Evolutionary conservation across 2,329 filamentous ascomycete species (phyloP).

Genomic region (Sporothrix schenckii): DNA sequence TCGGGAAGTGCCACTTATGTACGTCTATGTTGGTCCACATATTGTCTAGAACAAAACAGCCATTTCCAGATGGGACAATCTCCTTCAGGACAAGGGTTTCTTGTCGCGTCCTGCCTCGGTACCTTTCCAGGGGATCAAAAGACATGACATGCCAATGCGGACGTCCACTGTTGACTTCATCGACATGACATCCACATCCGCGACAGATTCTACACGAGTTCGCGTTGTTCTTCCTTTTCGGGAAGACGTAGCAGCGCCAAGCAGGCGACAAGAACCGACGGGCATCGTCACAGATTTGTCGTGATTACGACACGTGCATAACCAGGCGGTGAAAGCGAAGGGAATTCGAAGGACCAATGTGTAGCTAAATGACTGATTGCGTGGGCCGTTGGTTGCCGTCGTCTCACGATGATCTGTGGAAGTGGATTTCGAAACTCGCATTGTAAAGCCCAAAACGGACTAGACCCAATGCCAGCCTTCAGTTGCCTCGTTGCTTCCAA

Average conservation of each 20-base stretch:
- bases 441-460: slow-evolving; percentile 17
- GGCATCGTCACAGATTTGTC: slow-evolving; percentile 11
- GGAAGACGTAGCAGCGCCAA: not conserved
- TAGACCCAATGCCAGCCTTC: not conserved
- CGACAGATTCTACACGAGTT: not conserved
- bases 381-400: not conserved
- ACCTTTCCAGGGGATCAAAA: not conserved
- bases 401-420: not conserved
- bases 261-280: not conserved
- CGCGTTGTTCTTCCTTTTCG: not conserved
- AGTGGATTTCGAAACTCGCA: not conserved
- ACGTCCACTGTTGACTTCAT: too few species aligned
- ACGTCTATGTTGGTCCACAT: not conserved
- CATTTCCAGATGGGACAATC: not conserved
- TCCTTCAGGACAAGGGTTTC: not conserved
- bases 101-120: not conserved
- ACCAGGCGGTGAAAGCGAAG: not conserved
- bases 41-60: not conserved
- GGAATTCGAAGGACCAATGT: too few species aligned
- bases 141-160: too few species aligned
- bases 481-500: not conserved
- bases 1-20: not conserved
- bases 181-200: too few species aligned
- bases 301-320: not conserved
- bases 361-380: too few species aligned